Evolutionary conservation across 2,329 filamentous ascomycete genomes (phyloP).

Genomic region (Exophiala bonariae): DNA sequence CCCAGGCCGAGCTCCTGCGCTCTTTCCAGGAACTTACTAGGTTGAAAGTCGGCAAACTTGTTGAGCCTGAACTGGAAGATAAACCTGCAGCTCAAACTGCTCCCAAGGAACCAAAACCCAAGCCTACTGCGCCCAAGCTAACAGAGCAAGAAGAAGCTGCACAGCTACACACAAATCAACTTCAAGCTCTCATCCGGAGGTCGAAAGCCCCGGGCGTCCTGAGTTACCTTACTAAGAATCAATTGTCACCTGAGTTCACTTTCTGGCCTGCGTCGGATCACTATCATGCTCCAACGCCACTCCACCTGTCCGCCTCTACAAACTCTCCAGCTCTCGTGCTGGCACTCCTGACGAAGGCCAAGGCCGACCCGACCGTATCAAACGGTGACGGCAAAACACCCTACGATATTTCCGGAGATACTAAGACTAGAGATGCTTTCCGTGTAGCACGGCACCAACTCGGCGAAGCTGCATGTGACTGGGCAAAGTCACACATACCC

Average conservation of each 20-base stretch:
- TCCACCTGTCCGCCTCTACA: conserved; percentile 82
- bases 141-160: conserved; percentile 83
- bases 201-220: conserved; percentile 86
- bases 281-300: conserved; percentile 76
- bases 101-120: conserved; percentile 35
- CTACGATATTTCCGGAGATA: conserved; percentile 85
- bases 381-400: conserved; percentile 80
- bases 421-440: conserved; percentile 85
- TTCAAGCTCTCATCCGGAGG: conserved; percentile 83
- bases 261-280: conserved; percentile 69
- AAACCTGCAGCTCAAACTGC: conserved; percentile 7
- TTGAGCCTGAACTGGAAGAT: conserved; percentile 37
- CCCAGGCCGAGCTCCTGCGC: conserved; percentile 91
- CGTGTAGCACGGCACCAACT: conserved; percentile 81
- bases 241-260: conserved; percentile 67
- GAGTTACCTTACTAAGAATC: conserved; percentile 78
- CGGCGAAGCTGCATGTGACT: conserved; percentile 74
- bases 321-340: conserved; percentile 76
- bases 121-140: conserved; percentile 57
- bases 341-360: conserved; percentile 72
- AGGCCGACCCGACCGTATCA: conserved; percentile 68
- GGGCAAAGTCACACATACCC: conserved; percentile 75
- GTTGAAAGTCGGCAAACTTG: conserved; percentile 76
- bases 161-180: conserved; percentile 79
- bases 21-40: conserved; percentile 92